A percentile compares a stretch with the other conserved stretches of the same genome.
phyloP scores from a whole-genome alignment of 1,284 basidiomycete genomes.

The Porogramme epimiltina region DNA sequence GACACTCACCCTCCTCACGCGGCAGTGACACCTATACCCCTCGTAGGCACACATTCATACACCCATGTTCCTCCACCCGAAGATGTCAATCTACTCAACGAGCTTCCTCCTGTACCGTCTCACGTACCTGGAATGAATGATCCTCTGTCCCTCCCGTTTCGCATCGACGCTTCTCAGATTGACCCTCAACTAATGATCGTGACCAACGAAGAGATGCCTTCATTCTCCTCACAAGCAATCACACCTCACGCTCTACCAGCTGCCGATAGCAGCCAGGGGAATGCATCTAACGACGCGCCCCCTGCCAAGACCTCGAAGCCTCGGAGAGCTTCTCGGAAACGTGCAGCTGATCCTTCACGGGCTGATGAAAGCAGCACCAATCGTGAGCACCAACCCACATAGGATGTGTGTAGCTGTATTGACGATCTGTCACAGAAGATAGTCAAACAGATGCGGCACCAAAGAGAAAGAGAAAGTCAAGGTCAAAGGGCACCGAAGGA shows the following conservation, averaged over 20 bases:
- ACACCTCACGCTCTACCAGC: too few relatives aligned
- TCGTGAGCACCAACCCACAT: too few relatives aligned
- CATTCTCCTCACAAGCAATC: background rate
- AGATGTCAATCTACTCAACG: too few relatives aligned
- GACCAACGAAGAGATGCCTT: background rate
- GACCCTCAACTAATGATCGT: slow-evolving; percentile 26
- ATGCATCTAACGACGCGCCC: background rate
- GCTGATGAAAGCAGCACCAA: too few relatives aligned
- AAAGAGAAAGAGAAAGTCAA: slow-evolving; percentile 9
- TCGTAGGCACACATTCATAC: too few relatives aligned
- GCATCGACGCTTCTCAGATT: slow-evolving; percentile 25
- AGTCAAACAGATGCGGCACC: background rate
- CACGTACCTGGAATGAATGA: background rate
- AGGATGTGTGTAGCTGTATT: too few relatives aligned
- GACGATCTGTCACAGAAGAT: background rate
- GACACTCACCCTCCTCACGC: too few relatives aligned
- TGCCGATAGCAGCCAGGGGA: background rate
- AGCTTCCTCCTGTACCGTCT: background rate
- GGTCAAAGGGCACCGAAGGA: background rate
- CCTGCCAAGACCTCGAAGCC: background rate
- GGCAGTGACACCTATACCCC: too few relatives aligned
- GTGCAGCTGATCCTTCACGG: background rate
- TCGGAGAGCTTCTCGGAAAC: slow-evolving; percentile 7
- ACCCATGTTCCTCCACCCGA: too few relatives aligned
- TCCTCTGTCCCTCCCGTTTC: background rate